Conservation (phyloP, 129 eudicot genomes). For the Artemisia annua region DNA sequence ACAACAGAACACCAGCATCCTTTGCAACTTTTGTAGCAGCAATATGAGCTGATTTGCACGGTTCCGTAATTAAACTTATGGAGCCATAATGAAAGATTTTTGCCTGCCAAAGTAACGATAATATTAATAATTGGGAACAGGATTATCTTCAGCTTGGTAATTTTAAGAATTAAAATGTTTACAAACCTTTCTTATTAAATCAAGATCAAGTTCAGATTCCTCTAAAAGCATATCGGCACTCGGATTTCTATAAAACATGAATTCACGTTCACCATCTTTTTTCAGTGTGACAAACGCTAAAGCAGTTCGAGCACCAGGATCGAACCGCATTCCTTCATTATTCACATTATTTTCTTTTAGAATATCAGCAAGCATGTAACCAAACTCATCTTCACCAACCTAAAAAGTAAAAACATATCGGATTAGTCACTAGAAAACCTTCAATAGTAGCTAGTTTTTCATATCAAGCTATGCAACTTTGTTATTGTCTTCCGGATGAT, state of each 20-base stretch:
- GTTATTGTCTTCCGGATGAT: not conserved
- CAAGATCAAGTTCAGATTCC: constrained; percentile 78
- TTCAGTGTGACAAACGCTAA: constrained; percentile 86
- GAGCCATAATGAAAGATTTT: constrained; percentile 96
- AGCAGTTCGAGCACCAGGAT: constrained; percentile 98
- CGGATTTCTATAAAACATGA: constrained; percentile 96
- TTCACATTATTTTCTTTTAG: constrained; percentile 87
- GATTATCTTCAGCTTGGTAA: not conserved
- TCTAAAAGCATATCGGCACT: constrained; percentile 95
- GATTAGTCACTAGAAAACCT: not conserved
- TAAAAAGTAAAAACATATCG: constrained; percentile 24
- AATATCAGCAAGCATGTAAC: constrained; percentile 97
- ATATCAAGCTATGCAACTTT: not conserved
- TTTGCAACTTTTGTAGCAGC: constrained; percentile 94
- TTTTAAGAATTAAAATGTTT: not conserved
- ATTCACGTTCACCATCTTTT: constrained; percentile 91
- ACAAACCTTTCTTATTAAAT: constrained; percentile 75
- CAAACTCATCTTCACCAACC: constrained; percentile 99
- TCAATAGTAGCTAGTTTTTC: not conserved
- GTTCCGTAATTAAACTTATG: constrained; percentile 95
- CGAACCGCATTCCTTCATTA: constrained; percentile 92
- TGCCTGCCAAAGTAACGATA: constrained; percentile 55
- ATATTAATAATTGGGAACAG: not conserved
- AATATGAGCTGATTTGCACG: constrained; percentile 95
- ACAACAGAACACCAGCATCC: constrained; percentile 90